phyloP scores from a whole-genome alignment of 768 basidiomycete species.

The Glaciozyma martinii region DNA sequence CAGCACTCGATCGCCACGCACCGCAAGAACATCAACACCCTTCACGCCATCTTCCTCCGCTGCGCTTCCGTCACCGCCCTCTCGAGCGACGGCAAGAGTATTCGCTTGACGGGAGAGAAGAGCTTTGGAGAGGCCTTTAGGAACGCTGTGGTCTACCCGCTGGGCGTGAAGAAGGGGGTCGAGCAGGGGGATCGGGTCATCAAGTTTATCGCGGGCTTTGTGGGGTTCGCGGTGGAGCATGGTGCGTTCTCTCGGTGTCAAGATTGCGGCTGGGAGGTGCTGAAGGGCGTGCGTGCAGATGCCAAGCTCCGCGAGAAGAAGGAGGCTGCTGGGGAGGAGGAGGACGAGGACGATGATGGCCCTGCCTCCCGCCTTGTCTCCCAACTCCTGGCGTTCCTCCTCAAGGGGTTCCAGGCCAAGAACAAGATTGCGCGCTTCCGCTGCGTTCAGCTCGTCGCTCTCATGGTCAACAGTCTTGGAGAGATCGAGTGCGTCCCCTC shows the following conservation, averaged over 20 bases:
- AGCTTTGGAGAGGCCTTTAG: slow-evolving; percentile 62
- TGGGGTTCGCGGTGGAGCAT: slow-evolving; percentile 65
- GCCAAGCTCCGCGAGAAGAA: slow-evolving; percentile 29
- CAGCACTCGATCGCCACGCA: slow-evolving; percentile 52
- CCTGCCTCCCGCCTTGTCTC: slow-evolving; percentile 59
- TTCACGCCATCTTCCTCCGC: slow-evolving; percentile 67
- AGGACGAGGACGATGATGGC: slow-evolving; percentile 53
- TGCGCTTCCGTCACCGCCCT: slow-evolving; percentile 50
- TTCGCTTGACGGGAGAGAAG: slow-evolving; percentile 63
- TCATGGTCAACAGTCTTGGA: slow-evolving; percentile 69
- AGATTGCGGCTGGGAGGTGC: not conserved
- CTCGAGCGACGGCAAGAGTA: slow-evolving; percentile 25
- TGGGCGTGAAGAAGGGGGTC: slow-evolving; percentile 73
- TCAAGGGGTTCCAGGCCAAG: slow-evolving; percentile 71
- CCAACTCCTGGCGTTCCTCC: slow-evolving; percentile 59
- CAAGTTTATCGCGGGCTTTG: slow-evolving; percentile 74
- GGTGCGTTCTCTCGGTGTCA: slow-evolving; percentile 43
- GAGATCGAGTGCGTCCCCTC: slow-evolving; percentile 64
- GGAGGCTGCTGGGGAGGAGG: slow-evolving; percentile 38
- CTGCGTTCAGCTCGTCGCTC: slow-evolving; percentile 62
- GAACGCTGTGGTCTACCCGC: slow-evolving; percentile 48
- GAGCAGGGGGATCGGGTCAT: slow-evolving; percentile 62
- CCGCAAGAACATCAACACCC: slow-evolving; percentile 74
- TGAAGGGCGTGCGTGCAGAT: not conserved
- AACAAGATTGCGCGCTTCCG: slow-evolving; percentile 81